These are phyloP conservation scores for Phyllosticta citrichinensis DNA, from an alignment of 2,329 filamentous ascomycete species.

Conservation along the genomic window DNA sequence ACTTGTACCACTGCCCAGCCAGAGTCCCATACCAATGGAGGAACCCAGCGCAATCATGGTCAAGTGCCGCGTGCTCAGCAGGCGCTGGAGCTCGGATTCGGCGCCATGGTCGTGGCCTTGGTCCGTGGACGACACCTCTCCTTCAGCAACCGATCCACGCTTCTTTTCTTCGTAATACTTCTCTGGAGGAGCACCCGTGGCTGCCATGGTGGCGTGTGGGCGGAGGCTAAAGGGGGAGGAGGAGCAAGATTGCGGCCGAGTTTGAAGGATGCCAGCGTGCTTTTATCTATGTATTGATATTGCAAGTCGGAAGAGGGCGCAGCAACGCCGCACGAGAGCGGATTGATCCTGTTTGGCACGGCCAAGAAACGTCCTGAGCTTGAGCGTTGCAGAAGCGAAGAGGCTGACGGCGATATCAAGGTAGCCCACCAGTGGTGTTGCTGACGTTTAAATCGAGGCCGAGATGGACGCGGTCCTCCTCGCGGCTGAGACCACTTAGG, in stretches of 20 bases:
- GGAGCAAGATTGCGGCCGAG: not conserved
- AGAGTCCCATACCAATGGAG: constrained; percentile 39
- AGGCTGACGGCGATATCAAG: not conserved
- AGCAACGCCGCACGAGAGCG: not conserved
- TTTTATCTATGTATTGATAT: not conserved
- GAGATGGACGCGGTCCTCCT: not conserved
- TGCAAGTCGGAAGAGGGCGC: not conserved
- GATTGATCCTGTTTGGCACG: not conserved
- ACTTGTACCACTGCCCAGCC: constrained; percentile 37
- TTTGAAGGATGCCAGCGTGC: not conserved
- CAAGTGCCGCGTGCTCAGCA: constrained; percentile 32
- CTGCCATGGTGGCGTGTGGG: constrained; percentile 1
- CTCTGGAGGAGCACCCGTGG: not conserved
- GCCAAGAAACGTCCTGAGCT: not conserved
- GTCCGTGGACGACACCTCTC: not conserved
- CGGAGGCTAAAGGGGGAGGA: not conserved
- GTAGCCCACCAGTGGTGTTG: not conserved
- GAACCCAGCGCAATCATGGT: constrained; percentile 31
- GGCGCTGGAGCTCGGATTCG: constrained; percentile 28
- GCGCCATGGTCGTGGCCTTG: constrained; percentile 17
- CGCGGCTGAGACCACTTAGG: not conserved
- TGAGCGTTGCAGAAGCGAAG: not conserved
- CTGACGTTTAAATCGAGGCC: not conserved
- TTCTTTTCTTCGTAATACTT: constrained; percentile 1
- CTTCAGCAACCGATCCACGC: constrained; percentile 4